Conservation (phyloP, 1,284 basidiomycete species). For the Heterobasidion irregulare region DNA sequence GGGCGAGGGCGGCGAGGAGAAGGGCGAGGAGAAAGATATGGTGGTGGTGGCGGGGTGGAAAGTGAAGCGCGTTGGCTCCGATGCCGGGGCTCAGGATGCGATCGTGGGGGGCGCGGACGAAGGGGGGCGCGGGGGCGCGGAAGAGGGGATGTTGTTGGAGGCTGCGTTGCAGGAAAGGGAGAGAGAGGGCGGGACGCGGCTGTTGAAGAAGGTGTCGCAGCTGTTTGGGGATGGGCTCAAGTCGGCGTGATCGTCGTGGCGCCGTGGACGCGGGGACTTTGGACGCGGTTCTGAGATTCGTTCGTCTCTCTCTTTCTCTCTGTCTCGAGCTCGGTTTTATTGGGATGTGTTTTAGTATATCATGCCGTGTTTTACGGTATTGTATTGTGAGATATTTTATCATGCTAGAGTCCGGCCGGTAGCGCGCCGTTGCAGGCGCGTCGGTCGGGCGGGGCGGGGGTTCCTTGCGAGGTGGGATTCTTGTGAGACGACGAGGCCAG, state of each 20-base stretch:
- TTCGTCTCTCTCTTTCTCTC: not conserved
- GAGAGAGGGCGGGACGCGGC: slow-evolving; percentile 6
- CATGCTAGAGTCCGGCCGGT: no score
- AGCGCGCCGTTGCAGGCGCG: no score
- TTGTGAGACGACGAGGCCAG: no score
- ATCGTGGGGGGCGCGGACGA: not conserved
- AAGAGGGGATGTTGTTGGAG: not conserved
- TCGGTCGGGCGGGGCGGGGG: no score
- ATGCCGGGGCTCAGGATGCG: not conserved
- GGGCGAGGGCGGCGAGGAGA: not conserved
- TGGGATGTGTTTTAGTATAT: no score
- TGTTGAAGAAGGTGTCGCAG: slow-evolving; percentile 13
- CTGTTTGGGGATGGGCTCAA: slow-evolving; percentile 9
- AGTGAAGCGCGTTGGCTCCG: not conserved
- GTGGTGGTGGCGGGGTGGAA: not conserved
- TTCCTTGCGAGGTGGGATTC: no score
- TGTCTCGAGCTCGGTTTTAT: not conserved
- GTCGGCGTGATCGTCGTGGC: not conserved
- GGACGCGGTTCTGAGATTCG: not conserved
- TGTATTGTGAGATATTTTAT: no score
- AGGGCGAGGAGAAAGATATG: not conserved
- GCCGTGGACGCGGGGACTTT: not conserved
- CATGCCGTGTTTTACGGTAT: no score
- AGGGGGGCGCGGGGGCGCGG: not conserved
- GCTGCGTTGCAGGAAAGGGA: not conserved